phyloP scores from a whole-genome alignment of 2,329 filamentous ascomycete species.

The Bipolaris zeicola region DNA sequence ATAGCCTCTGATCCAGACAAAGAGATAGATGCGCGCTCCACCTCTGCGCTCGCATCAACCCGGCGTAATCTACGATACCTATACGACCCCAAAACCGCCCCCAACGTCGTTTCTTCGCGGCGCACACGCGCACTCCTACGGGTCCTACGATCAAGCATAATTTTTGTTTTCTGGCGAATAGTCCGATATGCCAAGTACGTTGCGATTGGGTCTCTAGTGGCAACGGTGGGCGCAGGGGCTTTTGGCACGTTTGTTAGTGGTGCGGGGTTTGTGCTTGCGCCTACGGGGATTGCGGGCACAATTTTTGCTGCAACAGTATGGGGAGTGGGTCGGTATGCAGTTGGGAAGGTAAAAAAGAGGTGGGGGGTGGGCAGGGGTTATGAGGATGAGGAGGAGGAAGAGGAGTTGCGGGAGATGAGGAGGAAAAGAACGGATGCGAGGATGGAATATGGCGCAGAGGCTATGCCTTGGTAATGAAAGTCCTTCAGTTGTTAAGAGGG shows the following conservation, averaged over 20 bases:
- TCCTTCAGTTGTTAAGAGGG: background rate
- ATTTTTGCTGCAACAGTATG: conserved; percentile 47
- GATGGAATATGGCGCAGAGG: conserved; percentile 25
- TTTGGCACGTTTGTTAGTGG: conserved; percentile 47
- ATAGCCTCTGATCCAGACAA: conserved; percentile 4
- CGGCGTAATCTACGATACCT: conserved; percentile 46
- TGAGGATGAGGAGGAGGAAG: conserved; percentile 26
- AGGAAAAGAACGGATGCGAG: conserved; percentile 3
- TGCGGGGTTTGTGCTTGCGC: conserved; percentile 51
- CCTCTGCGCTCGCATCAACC: conserved; percentile 35
- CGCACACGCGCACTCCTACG: conserved; percentile 50
- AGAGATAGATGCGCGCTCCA: conserved; percentile 30
- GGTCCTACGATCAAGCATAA: conserved; percentile 45
- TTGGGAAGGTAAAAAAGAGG: conserved; percentile 40
- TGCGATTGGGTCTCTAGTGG: conserved; percentile 48
- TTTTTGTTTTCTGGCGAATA: conserved; percentile 52
- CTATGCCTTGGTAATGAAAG: conserved; percentile 27
- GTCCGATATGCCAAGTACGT: conserved; percentile 53
- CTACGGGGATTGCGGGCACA: conserved; percentile 49
- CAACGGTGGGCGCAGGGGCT: conserved; percentile 47
- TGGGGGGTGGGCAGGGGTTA: conserved; percentile 29
- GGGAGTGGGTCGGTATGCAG: conserved; percentile 48
- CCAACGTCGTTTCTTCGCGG: conserved; percentile 38
- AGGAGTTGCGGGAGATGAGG: conserved; percentile 28
- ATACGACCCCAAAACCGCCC: conserved; percentile 40